phyloP scores from a whole-genome alignment of 1,284 basidiomycete genomes.

The Irpex rosettiformis region DNA sequence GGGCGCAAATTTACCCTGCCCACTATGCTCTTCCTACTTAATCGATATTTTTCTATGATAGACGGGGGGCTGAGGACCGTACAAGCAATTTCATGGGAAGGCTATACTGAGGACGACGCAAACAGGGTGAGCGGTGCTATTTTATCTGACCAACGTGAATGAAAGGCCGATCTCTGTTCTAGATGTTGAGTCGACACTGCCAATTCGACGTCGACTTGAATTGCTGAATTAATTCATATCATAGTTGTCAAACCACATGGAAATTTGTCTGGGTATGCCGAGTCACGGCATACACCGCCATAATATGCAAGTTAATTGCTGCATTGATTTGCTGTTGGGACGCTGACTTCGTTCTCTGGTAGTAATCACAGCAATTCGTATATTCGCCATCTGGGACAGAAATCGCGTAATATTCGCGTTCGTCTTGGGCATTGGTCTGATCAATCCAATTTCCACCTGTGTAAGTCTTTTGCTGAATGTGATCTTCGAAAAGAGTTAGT shows the following conservation, averaged over 20 bases:
- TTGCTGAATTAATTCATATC: no score
- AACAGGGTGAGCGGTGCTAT: background rate
- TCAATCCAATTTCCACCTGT: background rate
- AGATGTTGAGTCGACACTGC: background rate
- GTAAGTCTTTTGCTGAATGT: background rate
- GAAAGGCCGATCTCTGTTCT: background rate
- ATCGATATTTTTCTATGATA: slow-evolving; percentile 17
- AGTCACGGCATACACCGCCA: background rate
- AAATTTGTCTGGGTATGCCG: no score
- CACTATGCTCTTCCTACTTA: background rate
- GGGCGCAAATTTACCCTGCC: background rate
- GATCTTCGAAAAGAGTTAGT: background rate
- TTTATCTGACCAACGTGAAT: background rate
- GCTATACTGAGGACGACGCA: slow-evolving; percentile 12
- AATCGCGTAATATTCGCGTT: slow-evolving; percentile 10
- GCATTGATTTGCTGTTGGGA: background rate
- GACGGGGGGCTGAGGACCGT: slow-evolving; percentile 16
- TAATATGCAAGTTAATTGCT: background rate
- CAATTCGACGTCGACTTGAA: background rate
- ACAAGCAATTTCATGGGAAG: slow-evolving; percentile 14
- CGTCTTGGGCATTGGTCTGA: background rate
- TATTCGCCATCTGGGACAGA: slow-evolving; percentile 20
- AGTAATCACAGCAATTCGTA: slow-evolving; percentile 18
- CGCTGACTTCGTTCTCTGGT: background rate
- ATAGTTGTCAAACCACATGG: no score